phyloP scores from a whole-genome alignment of 1,284 basidiomycete species.

The Austropuccinia psidii region DNA sequence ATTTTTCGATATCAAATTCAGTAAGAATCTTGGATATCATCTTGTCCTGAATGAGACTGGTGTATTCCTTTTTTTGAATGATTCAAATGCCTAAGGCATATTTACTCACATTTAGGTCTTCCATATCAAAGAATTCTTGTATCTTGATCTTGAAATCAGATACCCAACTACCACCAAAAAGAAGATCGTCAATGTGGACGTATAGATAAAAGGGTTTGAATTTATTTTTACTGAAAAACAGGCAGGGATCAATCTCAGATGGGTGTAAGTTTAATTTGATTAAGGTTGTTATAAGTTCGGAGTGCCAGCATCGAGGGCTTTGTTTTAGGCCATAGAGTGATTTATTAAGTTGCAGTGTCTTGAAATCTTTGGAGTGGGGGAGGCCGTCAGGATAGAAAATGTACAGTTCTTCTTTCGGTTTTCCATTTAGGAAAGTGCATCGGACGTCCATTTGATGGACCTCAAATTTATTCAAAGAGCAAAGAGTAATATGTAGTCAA shows the following conservation, averaged over 20 bases:
- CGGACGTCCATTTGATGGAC: conserved; percentile 14
- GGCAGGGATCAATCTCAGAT: neutral
- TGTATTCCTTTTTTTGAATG: too few relatives aligned
- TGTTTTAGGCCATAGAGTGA: conserved; percentile 13
- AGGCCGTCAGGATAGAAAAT: neutral
- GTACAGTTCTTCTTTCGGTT: conserved; percentile 4
- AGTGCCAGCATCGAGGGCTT: neutral
- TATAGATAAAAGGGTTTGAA: neutral
- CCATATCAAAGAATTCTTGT: neutral
- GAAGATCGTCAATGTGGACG: neutral
- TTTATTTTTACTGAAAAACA: neutral
- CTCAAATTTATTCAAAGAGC: neutral
- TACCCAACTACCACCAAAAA: neutral
- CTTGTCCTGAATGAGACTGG: too few relatives aligned
- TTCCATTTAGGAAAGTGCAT: conserved; percentile 2
- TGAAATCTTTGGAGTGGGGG: neutral
- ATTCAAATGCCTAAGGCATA: neutral
- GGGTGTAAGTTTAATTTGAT: neutral
- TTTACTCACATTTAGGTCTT: neutral
- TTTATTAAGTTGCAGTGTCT: conserved; percentile 7
- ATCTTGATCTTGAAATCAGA: conserved; percentile 1
- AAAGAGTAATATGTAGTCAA: neutral
- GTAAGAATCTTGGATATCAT: too few relatives aligned
- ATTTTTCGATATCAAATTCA: too few relatives aligned
- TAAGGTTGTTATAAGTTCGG: neutral